Conservation (phyloP, 2,329 filamentous ascomycete species). For the Colletotrichum gloeosporioides region DNA sequence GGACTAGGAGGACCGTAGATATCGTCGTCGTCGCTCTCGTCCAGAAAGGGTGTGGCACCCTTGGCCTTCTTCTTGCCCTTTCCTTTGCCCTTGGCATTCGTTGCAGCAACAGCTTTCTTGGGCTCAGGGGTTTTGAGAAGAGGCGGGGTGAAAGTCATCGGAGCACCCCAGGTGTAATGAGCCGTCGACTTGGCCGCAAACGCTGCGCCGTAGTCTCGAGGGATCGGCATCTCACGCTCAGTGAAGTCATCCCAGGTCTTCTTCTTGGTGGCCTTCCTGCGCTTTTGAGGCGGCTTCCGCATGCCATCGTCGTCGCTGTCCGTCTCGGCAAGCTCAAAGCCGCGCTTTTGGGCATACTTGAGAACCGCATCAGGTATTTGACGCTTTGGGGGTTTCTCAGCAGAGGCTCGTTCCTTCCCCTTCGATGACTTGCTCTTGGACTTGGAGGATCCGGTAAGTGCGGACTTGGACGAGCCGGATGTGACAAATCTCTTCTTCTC, state of each 20-base stretch:
- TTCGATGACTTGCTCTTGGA: not conserved
- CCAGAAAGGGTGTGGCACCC: not conserved
- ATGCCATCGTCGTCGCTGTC: conserved; percentile 2
- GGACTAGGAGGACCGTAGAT: not conserved
- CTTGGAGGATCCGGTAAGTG: not conserved
- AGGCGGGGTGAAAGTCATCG: not conserved
- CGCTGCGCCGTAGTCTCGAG: not conserved
- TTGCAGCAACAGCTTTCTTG: not conserved
- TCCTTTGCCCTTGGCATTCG: not conserved
- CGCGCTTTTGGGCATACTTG: not conserved
- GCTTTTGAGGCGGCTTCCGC: not conserved
- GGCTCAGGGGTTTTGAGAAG: not conserved
- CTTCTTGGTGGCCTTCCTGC: not conserved
- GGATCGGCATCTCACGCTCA: not conserved
- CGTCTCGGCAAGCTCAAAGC: not conserved
- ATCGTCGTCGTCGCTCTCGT: not conserved
- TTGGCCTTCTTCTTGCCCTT: not conserved
- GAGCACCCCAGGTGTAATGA: conserved; percentile 2
- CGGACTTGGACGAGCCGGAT: not conserved
- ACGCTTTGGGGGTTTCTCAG: not conserved
- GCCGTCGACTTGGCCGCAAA: conserved; percentile 16
- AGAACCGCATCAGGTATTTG: not conserved
- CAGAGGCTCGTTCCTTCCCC: not conserved
- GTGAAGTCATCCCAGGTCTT: not conserved
- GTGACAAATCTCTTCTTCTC: not conserved